Conservation (phyloP, 805 yeast species). For the Candida takata region DNA sequence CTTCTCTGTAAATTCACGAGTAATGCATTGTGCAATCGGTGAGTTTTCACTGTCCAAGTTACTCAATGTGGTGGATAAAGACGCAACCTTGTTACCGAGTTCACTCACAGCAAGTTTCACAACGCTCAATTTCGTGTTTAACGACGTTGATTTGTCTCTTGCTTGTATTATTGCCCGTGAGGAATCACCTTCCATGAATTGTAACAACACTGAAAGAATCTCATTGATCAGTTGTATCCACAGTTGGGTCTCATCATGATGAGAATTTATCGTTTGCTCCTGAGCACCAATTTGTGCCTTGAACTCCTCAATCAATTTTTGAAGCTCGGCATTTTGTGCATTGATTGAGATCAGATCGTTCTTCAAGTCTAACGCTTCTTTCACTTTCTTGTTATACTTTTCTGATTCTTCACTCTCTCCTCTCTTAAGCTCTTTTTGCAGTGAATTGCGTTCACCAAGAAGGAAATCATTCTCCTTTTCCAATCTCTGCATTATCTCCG, state of each 20-base stretch:
- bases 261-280: conserved; percentile 3
- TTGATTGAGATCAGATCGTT: conserved; percentile 21
- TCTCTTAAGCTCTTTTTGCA: conserved; percentile 15
- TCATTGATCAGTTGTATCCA: conserved; percentile 14
- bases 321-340: conserved; percentile 18
- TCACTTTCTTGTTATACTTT: conserved; percentile 14
- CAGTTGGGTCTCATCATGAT: conserved; percentile 3
- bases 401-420: conserved; percentile 1
- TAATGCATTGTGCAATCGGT: neutral
- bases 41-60: conserved; percentile 3
- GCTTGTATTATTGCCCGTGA: conserved; percentile 16
- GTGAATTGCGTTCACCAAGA: conserved; percentile 11
- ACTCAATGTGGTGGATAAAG: neutral
- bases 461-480: conserved; percentile 18
- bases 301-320: conserved; percentile 17
- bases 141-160: conserved; percentile 13
- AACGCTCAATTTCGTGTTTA: conserved; percentile 19
- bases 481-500: conserved; percentile 16
- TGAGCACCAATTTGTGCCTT: conserved; percentile 11
- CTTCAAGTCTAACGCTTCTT: conserved; percentile 23
- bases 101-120: conserved; percentile 16
- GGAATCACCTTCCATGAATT: conserved; percentile 13
- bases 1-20: conserved; percentile 6
- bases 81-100: conserved; percentile 5
- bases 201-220: conserved; percentile 9